Evolutionary conservation across 148 eudicot genomes (phyloP).

Genomic region (Heliamphora exappendiculata): DNA sequence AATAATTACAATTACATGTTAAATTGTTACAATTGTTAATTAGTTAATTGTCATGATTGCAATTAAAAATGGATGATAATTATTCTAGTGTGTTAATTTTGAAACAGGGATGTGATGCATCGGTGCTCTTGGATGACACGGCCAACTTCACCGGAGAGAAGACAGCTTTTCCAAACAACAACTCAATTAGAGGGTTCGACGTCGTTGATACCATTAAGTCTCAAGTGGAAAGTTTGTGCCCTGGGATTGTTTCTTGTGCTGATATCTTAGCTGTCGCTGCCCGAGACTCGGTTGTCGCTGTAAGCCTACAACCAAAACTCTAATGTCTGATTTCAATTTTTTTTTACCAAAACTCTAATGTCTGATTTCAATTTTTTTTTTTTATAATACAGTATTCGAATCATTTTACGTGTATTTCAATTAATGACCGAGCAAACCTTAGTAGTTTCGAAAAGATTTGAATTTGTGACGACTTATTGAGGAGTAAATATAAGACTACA

Average conservation of each 20-base stretch:
- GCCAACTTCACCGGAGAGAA: conserved; percentile 48
- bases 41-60: neutral
- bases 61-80: neutral
- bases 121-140: conserved; percentile 54
- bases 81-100: neutral
- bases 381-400: no score
- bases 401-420: no score
- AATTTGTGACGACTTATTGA: no score
- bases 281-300: conserved; percentile 45
- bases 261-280: conserved; percentile 57
- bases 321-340: no score
- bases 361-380: no score
- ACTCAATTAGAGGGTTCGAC: conserved; percentile 55
- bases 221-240: conserved; percentile 41
- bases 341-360: no score
- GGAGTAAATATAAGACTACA: no score
- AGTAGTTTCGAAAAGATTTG: no score
- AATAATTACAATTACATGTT: no score
- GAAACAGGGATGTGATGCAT: conserved; percentile 61
- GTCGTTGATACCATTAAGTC: conserved; percentile 57
- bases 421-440: no score
- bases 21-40: no score
- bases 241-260: conserved; percentile 56
- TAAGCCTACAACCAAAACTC: conserved; percentile 15
- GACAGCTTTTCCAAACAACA: conserved; percentile 39